Evolutionary conservation across 768 basidiomycete genomes (phyloP).

Genomic region (Boletellus emodensis): DNA sequence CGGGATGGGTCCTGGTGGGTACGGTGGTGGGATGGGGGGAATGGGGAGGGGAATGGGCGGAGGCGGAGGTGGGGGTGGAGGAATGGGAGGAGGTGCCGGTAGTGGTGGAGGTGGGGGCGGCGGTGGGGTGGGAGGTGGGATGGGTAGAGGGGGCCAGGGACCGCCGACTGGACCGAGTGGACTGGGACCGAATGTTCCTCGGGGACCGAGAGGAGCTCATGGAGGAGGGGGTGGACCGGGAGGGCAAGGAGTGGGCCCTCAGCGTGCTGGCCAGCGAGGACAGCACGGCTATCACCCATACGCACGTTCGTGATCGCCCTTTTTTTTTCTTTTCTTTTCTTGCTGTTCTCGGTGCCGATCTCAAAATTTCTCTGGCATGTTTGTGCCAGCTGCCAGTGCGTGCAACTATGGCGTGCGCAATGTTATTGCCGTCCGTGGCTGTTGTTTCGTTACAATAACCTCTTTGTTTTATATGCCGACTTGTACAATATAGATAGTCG

Average conservation of each 20-base stretch:
- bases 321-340: background rate
- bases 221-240: slow-evolving; percentile 15
- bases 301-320: slow-evolving; percentile 50
- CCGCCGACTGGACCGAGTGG: slow-evolving; percentile 36
- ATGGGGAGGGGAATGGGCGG: no score
- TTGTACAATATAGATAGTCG: no score
- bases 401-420: slow-evolving; percentile 3
- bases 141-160: slow-evolving; percentile 33
- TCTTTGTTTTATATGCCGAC: no score
- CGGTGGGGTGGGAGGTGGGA: slow-evolving; percentile 35
- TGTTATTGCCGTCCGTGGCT: slow-evolving; percentile 3
- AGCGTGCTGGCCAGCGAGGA: slow-evolving; percentile 65
- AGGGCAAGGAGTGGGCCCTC: slow-evolving; percentile 54
- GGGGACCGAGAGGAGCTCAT: slow-evolving; percentile 60
- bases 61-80: no score
- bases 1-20: slow-evolving; percentile 32
- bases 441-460: background rate
- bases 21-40: no score
- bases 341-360: background rate
- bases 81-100: no score
- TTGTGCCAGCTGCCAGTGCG: background rate
- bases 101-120: no score
- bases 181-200: slow-evolving; percentile 57
- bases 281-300: slow-evolving; percentile 81
- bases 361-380: slow-evolving; percentile 16